Evolutionary conservation across 208 protist genomes (phyloP), one percentile per base, ranked within the genome.

Genomic region (Crithidia mellificae): DNA sequence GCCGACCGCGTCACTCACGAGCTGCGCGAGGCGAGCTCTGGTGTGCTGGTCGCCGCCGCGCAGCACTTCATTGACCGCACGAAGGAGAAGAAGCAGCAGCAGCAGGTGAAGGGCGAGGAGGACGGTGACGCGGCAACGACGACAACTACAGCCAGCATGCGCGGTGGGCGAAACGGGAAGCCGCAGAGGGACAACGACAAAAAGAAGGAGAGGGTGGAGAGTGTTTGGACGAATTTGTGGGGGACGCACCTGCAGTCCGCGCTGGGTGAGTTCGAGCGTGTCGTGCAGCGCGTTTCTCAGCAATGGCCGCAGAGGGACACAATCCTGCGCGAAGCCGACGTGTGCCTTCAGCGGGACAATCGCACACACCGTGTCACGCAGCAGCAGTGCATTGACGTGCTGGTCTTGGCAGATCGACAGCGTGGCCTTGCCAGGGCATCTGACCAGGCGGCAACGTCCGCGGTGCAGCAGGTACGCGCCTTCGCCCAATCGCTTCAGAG

Each of bases 1-100:
- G 91, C 88, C 1, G 87, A 94, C 61, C 86, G 88, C 47, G 80
- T 94, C 36, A 83, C 88, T 24, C 66, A 86, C 51, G 87, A 93
- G 67, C 68, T 94, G 19, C 64, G 82, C 53, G 61, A 85, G 30
- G 68, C 64, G 3, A 27, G 56, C 27, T 59, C 69, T n/a, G 91
- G 91, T 49, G 79, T 93, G 32, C 83, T 96, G 39, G 83, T 87
- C 0, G 74, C 63, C 17, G 81, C 87, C 14, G 82, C 88, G 1
- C 49, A 78, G 38, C 62, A 78, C 14, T 96, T 94, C 49, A 71
- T 73, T 24, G 51, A 74, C 22, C 71, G 71, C 47, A 66, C 54
- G 20, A 68, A 58, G 39, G 69, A 75, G 62, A 75, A 75, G 69
- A 43, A 74, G 32, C 52, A 61, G 57, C 1, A 19, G 30, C 27